Evolutionary conservation across 441 rosid species (phyloP).

Genomic region (Adansonia gregorii): DNA sequence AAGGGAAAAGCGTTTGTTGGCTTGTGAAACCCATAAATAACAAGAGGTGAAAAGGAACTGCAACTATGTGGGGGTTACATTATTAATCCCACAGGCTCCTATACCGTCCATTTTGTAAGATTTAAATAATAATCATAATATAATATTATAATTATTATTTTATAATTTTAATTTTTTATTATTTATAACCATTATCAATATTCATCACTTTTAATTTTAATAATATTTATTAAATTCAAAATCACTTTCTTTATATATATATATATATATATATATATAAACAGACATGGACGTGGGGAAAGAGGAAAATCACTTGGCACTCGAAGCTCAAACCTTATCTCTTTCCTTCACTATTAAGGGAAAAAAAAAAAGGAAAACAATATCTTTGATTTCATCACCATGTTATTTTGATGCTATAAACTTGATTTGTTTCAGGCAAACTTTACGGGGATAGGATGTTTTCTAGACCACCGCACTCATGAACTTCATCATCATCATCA

Average conservation of each 20-base stretch:
- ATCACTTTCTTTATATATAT: no score
- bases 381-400: conserved; percentile 17
- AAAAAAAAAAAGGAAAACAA: no score
- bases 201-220: no score
- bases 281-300: no score
- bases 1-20: conserved; percentile 39
- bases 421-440: conserved; percentile 44
- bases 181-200: no score
- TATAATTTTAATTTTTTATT: no score
- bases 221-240: no score
- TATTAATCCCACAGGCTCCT: conserved; percentile 35
- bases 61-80: conserved; percentile 34
- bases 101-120: no score
- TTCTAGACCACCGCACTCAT: conserved; percentile 37
- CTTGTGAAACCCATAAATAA: conserved; percentile 54
- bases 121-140: no score
- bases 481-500: conserved; percentile 40
- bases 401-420: conserved; percentile 33
- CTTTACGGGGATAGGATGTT: conserved; percentile 44
- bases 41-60: background rate
- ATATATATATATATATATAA: no score
- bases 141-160: no score
- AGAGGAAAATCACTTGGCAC: conserved; percentile 68
- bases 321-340: conserved; percentile 7
- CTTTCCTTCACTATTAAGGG: background rate